These are phyloP conservation scores for Hawksworthiomyces lignivorus DNA, from an alignment of 2,329 filamentous ascomycete genomes.

Conservation along the genomic window DNA sequence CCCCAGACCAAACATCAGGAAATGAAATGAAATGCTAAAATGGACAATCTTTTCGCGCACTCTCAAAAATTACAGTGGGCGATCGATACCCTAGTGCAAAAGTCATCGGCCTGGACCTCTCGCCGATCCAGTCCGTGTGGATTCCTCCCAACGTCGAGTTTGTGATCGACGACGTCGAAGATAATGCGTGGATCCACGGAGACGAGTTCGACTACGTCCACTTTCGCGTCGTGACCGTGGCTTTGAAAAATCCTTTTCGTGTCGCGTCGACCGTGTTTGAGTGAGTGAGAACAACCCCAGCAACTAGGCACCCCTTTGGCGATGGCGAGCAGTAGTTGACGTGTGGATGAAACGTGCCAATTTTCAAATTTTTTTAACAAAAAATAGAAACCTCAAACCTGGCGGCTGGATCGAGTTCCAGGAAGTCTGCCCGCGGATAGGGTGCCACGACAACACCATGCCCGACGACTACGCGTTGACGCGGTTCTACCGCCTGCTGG, in stretches of 20 bases:
- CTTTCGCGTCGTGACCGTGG: conserved; percentile 45
- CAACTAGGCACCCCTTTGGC: too few relatives aligned
- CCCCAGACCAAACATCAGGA: too few relatives aligned
- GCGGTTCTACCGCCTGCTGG: conserved; percentile 21
- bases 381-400: conserved; percentile 28
- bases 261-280: conserved; percentile 35
- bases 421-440: conserved; percentile 32
- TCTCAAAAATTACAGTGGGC: conserved; percentile 27
- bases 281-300: conserved; percentile 23
- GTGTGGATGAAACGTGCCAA: too few relatives aligned
- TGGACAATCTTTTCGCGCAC: not conserved
- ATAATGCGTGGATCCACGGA: conserved; percentile 45
- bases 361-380: not conserved
- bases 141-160: conserved; percentile 51
- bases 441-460: conserved; percentile 38
- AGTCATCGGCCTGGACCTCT: conserved; percentile 37
- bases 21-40: not conserved
- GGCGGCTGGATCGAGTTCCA: conserved; percentile 46
- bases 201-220: conserved; percentile 55
- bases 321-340: too few relatives aligned
- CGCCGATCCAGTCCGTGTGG: conserved; percentile 34
- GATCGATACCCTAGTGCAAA: conserved; percentile 36
- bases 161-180: conserved; percentile 44
- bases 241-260: conserved; percentile 42
- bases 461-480: conserved; percentile 30